Evolutionary conservation across 2,329 filamentous ascomycete species (phyloP), one percentile per base, ranked within the genome.

Genomic region (Didymella arachidicola): DNA sequence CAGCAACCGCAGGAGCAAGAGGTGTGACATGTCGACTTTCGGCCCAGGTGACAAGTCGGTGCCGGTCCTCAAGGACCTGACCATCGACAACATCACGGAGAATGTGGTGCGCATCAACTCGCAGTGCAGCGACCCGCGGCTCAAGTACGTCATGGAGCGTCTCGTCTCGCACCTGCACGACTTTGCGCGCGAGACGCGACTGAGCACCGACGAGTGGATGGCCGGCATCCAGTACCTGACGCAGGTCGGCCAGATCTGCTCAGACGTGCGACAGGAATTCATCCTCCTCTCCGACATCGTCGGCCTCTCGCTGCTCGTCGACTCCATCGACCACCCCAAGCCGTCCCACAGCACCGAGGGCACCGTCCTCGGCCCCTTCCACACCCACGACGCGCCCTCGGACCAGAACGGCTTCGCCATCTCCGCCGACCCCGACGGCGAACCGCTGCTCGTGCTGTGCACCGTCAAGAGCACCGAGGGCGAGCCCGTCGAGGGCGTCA

Each of bases 251-350:
- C 84, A 94, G 75, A 93, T 88, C 59, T 90, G 87, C 72, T 88
- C 81, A 57, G 87, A 91, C 70, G 88, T 92, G 47, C 84, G 91
- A 65, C 89, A 92, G 84, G 89, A 93, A 82, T 93, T 91, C 80
- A 93, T 94, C 76, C 86, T 94, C 38, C 87, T 94, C 62, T 91
- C 88, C 65, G 91, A 95, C 77, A 83, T 92, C 41, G 84, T 94
- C 22, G 91, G 91, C 38, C 85, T 95, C 34, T 93, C 89, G 22
- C 84, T 93, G 59, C 86, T 95, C 4, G 88, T 95, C 65, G 91
- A 95, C 79, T 86, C 83, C 67, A 93, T 95, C 80, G 89, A 93
- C 80, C 90, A 94, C 79, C 91, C 91, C 26, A 94, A 92, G 74
- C 90, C 89, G 0, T 72, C 85, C 0, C 76, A 80, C 42, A 83